Percentiles rank a stretch among this genome's conserved stretches.
Conservation (phyloP, 2,329 filamentous ascomycete genomes). For the Fusarium sterilihyphosum region DNA sequence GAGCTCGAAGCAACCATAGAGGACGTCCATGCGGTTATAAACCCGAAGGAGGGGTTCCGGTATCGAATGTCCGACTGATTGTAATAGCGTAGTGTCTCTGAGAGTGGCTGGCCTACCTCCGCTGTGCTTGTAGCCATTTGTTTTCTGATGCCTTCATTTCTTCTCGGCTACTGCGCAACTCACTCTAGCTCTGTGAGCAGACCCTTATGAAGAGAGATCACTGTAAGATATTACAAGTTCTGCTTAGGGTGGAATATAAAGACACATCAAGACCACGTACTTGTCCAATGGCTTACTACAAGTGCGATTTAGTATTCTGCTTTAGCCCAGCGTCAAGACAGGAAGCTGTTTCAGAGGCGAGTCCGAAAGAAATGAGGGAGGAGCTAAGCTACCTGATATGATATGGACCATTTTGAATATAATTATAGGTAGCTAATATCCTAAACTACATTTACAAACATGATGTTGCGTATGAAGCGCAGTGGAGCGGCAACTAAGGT, state of each 20-base stretch:
- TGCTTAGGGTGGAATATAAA: accelerated
- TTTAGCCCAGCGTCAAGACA: accelerated
- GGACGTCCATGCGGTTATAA: not conserved
- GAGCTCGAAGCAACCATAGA: not conserved
- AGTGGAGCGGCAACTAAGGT: accelerated
- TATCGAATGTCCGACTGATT: accelerated
- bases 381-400: accelerated
- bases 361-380: not conserved
- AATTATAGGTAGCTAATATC: accelerated
- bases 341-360: too few species aligned
- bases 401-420: accelerated
- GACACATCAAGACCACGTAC: accelerated
- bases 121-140: not conserved
- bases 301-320: too few species aligned
- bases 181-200: not conserved
- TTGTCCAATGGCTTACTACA: not conserved
- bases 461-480: not conserved
- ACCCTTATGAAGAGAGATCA: accelerated
- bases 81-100: too few species aligned
- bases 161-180: not conserved
- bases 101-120: not conserved
- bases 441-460: accelerated
- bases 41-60: not conserved
- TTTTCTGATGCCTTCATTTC: not conserved
- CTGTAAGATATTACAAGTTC: accelerated